Conservation (phyloP, 192 early-diverging fungal species). For the Phlyctochytrium bullatum region DNA sequence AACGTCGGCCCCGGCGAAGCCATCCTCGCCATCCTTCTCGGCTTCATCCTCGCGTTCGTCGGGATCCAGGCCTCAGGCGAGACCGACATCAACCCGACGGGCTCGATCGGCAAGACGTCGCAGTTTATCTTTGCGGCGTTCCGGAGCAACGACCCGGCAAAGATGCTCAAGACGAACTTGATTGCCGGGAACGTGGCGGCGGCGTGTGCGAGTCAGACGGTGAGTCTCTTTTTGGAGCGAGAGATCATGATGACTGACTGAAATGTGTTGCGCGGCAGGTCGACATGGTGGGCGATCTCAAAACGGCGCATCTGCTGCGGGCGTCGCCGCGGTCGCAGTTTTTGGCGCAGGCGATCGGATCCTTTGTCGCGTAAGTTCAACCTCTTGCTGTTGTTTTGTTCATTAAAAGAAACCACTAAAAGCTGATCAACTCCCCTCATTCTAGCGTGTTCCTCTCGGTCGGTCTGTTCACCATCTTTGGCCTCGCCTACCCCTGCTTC, state of each 20-base stretch:
- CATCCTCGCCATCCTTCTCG: conserved; percentile 67
- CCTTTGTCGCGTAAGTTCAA: conserved; percentile 61
- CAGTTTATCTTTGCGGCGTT: conserved; percentile 69
- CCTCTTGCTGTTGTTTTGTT: conserved; percentile 55
- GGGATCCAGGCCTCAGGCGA: conserved; percentile 81
- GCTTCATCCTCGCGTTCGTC: conserved; percentile 71
- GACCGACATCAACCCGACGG: conserved; percentile 82
- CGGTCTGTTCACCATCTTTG: background rate
- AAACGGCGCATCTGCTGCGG: conserved; percentile 79
- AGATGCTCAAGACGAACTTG: conserved; percentile 65
- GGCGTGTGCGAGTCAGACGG: conserved; percentile 62
- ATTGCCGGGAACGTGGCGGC: conserved; percentile 78
- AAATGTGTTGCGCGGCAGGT: too few species aligned
- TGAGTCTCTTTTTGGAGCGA: too few species aligned
- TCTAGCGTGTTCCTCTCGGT: background rate
- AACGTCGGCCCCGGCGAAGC: conserved; percentile 65
- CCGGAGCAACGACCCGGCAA: conserved; percentile 16
- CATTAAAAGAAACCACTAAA: too few species aligned
- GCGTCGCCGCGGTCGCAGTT: conserved; percentile 85
- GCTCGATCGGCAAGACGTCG: conserved; percentile 79
- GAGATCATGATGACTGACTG: too few species aligned
- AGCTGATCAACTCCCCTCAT: too few species aligned
- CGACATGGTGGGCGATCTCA: conserved; percentile 79
- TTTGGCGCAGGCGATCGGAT: conserved; percentile 77
- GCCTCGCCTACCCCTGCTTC: background rate